Conservation (phyloP, 306 rosid species). For the Quercus alba region DNA sequence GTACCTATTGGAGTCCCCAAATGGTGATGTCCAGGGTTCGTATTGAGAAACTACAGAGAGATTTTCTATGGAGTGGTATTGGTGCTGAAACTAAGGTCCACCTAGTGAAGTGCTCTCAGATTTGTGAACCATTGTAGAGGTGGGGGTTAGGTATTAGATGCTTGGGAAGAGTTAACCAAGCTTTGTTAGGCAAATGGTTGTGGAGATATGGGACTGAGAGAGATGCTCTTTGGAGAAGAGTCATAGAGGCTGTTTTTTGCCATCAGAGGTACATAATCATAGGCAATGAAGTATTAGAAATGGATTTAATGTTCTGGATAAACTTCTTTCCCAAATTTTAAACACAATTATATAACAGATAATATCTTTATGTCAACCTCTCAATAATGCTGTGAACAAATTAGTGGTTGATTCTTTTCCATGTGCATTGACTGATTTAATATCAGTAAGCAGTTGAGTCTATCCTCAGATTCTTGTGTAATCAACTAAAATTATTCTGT, state of each 20-base stretch:
- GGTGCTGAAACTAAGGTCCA: too few species aligned
- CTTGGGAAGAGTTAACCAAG: too few species aligned
- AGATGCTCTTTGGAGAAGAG: too few species aligned
- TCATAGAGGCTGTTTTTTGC: neutral
- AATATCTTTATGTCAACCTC: neutral
- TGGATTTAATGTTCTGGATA: neutral
- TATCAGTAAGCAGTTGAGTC: neutral
- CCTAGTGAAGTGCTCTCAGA: too few species aligned
- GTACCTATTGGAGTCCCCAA: too few species aligned
- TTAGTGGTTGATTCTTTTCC: neutral
- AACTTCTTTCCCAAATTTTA: neutral
- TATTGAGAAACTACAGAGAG: too few species aligned
- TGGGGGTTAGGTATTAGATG: too few species aligned
- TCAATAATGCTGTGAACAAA: neutral
- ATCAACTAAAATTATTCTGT: conserved; percentile 6
- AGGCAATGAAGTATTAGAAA: neutral
- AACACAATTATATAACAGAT: neutral
- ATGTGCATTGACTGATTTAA: conserved; percentile 13
- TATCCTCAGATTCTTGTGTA: conserved; percentile 1
- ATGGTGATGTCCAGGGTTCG: too few species aligned
- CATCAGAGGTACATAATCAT: neutral
- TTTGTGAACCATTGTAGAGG: too few species aligned
- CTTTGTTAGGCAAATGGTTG: too few species aligned
- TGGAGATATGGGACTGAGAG: too few species aligned
- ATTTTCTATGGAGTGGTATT: too few species aligned